Evolutionary conservation across 2,329 filamentous ascomycete genomes (phyloP), one percentile per base, ranked within the genome.

Genomic region (Alternaria brassicae): DNA sequence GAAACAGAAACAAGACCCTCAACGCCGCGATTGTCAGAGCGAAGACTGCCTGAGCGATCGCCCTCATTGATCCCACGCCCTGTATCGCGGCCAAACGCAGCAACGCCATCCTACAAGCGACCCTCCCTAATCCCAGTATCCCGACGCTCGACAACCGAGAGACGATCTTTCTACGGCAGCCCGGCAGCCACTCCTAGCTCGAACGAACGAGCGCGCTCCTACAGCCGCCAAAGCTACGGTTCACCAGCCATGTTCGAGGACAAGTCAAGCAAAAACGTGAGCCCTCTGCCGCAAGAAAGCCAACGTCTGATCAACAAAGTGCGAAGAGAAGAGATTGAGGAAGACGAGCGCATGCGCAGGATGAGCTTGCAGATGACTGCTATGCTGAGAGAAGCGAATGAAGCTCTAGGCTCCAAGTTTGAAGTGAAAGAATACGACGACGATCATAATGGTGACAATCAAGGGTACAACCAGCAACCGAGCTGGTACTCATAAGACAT

Each of bases 371-470:
- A 91, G 68, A 81, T 98, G 47, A 87, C 91, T 72, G 90, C 89
- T 32, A 92, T 99, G 90, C 96, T 99, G 54, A 85, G 89, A 2
- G 90, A 98, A 77, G 95, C 93, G 0, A 90, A 90, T 68, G 90
- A 95, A 76, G 95, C 95, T 2, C 79, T 99, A 17, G 93, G 81
- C 6, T 81, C 78, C 19, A 82, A 79, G 58, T 71, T 81, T 27
- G 76, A 80, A 28, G 64, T 79, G 15, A 78, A 81, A 39, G 68
- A 73, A 30, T 67, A 69, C 25, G 66, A 71, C 7, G 68, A 68
- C 9, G 74, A 74, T 13, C 36, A 62, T 58, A 48, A 48, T 9
- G 45, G 34, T 30, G 50, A 48, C 40, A 53, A 47, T 17, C 32
- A 30, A 27, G 61, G 13, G 10, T 49, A 47, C 21, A 44, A 25